phyloP scores from a whole-genome alignment of 805 yeast genomes.

The Metschnikowia amazonensis region DNA sequence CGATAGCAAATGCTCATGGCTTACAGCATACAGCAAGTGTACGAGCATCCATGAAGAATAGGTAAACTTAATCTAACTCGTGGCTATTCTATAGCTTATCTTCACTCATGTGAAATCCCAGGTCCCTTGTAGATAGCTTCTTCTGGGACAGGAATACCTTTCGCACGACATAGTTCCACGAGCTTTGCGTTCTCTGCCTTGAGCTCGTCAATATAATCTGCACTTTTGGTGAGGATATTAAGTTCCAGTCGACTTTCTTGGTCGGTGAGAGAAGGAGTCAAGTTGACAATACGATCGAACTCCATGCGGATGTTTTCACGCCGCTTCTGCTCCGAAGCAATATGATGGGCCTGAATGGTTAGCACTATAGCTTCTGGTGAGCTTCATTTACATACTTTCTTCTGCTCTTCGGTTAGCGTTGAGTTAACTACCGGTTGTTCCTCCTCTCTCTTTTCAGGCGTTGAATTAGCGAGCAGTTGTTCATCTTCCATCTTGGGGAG shows the following conservation, averaged over 20 bases:
- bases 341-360: constrained; percentile 58
- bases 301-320: constrained; percentile 81
- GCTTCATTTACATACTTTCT: constrained; percentile 14
- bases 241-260: constrained; percentile 79
- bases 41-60: no score
- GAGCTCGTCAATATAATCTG: constrained; percentile 50
- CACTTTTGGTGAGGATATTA: constrained; percentile 62
- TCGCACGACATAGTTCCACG: constrained; percentile 36
- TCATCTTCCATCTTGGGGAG: neutral
- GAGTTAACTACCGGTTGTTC: constrained; percentile 6
- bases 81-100: no score
- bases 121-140: constrained; percentile 31
- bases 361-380: constrained; percentile 2
- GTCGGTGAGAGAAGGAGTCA: constrained; percentile 70
- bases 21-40: no score
- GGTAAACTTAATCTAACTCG: no score
- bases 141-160: constrained; percentile 42
- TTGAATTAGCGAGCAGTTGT: no score
- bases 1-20: no score
- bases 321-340: constrained; percentile 82
- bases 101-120: constrained; percentile 13
- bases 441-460: neutral
- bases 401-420: constrained; percentile 19
- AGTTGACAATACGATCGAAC: constrained; percentile 67
- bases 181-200: constrained; percentile 48